Evolutionary conservation across 78 protist species (phyloP), one percentile per base, ranked within the genome.

Genomic region (slime mould (Dictyostelium discoideum)): DNA sequence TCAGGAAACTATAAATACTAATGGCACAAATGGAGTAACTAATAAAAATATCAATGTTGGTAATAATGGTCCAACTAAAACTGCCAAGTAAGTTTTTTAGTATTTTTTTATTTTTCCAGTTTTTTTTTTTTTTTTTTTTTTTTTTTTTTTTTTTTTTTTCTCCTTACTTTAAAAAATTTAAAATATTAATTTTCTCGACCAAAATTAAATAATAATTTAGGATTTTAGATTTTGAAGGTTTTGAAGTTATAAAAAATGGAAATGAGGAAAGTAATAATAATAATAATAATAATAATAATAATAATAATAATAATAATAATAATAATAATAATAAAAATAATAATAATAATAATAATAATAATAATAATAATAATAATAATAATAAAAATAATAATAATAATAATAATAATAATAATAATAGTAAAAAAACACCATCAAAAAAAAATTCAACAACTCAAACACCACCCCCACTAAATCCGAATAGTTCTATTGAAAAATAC

Each of bases 401-500:
- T 50, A 50, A 50, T 7, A 54, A 54, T 54, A 54, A 54, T 26
- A 73, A 32, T 73, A 20, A 5, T 13, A 73, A 73, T 26, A 44
- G 73, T 63, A 63, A 6, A 9, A 69, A 69, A 69, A n/a, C 42
- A 69, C 26, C 73, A 69, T 26, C 50, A 77, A 77, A 14, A 16
- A 40, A 77, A 77, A 39, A 18, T 77, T 2, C 44, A 77, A 6
- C 83, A 8, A 40, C 44, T 5, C 26, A 54, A 18, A 14, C 80
- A 29, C 1, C 50, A 13, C 22, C 83, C 7, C 46, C 80, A n/a
- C 39, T 32, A 10, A 73, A 73, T 73, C 50, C 83, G 18, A 82
- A 46, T 44, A 44, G 8, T 57, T 24, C 86, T 9, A 82, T 82
- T 32, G 86, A 82, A 26, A 60, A 82, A 46, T 82, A 82, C 60